These are phyloP conservation scores for Waltergamsia citrina DNA, from an alignment of 2,329 filamentous ascomycete species.

Conservation along the genomic window DNA sequence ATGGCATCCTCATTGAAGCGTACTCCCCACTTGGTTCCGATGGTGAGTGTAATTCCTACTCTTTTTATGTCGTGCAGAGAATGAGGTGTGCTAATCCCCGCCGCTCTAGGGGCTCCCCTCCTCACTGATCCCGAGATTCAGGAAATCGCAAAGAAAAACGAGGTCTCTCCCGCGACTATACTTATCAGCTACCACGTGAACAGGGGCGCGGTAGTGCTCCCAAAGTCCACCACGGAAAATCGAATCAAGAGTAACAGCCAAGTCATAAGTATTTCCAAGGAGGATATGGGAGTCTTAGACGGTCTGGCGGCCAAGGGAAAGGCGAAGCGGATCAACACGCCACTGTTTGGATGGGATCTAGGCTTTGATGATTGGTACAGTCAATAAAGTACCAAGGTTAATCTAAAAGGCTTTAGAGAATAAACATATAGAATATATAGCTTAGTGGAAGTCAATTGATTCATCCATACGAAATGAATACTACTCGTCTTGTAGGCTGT, in stretches of 20 bases:
- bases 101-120: slow-evolving; percentile 37
- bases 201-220: slow-evolving; percentile 55
- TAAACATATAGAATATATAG: too few species aligned
- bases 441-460: too few species aligned
- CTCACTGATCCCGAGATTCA: slow-evolving; percentile 29
- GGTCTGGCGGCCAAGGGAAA: slow-evolving; percentile 17
- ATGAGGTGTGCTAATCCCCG: too few species aligned
- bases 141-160: slow-evolving; percentile 15
- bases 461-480: too few species aligned
- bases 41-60: too few species aligned
- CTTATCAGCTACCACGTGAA: slow-evolving; percentile 40
- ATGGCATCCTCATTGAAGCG: too few species aligned
- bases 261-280: slow-evolving; percentile 12
- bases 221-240: slow-evolving; percentile 56
- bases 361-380: slow-evolving; percentile 20
- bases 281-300: slow-evolving; percentile 5
- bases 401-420: too few species aligned
- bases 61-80: too few species aligned
- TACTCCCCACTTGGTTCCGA: slow-evolving; percentile 58
- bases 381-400: too few species aligned
- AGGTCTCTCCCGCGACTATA: slow-evolving; percentile 27
- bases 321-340: slow-evolving; percentile 19
- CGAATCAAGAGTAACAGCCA: slow-evolving; percentile 56
- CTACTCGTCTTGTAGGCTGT: too few species aligned
- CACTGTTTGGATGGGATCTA: slow-evolving; percentile 19